Evolutionary conservation across 2,329 filamentous ascomycete species (phyloP).

Genomic region (Trichoderma sp.): DNA sequence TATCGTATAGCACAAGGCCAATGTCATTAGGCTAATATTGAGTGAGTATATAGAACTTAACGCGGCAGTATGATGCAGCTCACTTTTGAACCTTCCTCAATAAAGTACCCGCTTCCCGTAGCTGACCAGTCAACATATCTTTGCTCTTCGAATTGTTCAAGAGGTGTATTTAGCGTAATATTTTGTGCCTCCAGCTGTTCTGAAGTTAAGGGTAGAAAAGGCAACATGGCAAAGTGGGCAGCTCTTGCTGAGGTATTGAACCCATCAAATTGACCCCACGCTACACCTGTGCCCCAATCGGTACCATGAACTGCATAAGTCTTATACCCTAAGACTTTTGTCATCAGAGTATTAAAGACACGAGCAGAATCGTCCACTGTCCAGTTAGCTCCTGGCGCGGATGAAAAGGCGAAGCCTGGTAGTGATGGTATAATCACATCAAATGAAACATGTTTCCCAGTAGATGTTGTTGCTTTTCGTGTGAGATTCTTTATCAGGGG

Average conservation of each 20-base stretch:
- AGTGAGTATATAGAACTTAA: not conserved
- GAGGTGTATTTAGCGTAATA: not conserved
- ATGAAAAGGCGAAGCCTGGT: not conserved
- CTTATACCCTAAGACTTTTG: not conserved
- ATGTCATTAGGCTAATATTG: not conserved
- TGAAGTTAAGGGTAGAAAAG: not conserved
- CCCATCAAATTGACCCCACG: not conserved
- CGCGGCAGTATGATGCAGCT: not conserved
- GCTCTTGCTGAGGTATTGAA: not conserved
- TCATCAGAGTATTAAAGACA: not conserved
- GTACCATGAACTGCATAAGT: not conserved
- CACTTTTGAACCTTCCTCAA: not conserved
- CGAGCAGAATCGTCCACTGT: not conserved
- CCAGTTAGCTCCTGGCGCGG: not conserved
- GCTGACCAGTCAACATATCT: not conserved
- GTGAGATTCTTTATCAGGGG: not conserved
- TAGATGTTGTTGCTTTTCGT: not conserved
- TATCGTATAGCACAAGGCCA: not conserved
- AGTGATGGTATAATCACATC: not conserved
- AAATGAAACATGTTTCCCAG: not conserved
- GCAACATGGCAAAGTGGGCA: not conserved
- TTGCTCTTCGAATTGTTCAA: not conserved
- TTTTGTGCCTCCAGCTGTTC: not conserved
- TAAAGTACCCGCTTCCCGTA: not conserved
- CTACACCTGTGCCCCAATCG: not conserved